Evolutionary conservation across 108 stramenopile species (phyloP).

Genomic region (Nitzschia sp.): DNA sequence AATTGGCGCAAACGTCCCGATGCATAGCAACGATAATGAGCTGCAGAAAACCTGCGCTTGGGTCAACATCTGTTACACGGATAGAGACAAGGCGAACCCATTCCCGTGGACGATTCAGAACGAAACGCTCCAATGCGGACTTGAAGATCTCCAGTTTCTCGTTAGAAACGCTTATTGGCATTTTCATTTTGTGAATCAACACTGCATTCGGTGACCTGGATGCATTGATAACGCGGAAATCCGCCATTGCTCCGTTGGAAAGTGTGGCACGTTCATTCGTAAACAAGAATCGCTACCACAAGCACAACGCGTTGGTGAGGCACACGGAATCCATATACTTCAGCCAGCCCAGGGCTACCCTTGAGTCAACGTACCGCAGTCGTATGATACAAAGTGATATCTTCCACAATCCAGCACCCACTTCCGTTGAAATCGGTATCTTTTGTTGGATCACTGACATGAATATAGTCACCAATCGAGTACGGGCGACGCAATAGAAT

Average conservation of each 20-base stretch:
- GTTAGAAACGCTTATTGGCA: conserved; percentile 58
- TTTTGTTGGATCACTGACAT: conserved; percentile 36
- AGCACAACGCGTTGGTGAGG: not conserved
- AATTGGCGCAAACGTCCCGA: conserved; percentile 41
- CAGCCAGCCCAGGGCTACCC: not conserved
- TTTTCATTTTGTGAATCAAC: conserved; percentile 52
- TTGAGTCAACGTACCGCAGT: conserved; percentile 26
- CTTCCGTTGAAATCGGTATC: conserved; percentile 46
- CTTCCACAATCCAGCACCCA: conserved; percentile 65
- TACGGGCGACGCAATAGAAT: conserved; percentile 48
- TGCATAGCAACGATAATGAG: conserved; percentile 45
- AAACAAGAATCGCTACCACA: conserved; percentile 25
- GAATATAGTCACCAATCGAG: conserved; percentile 68
- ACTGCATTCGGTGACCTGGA: conserved; percentile 58
- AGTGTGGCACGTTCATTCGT: conserved; percentile 77
- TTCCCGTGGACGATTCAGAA: conserved; percentile 56
- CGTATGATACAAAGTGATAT: conserved; percentile 64
- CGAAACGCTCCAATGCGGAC: conserved; percentile 50
- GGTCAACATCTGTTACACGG: conserved; percentile 49
- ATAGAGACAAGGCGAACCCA: conserved; percentile 56
- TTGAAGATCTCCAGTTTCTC: conserved; percentile 50
- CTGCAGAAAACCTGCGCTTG: conserved; percentile 65
- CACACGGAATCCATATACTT: not conserved
- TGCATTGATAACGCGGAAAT: conserved; percentile 64
- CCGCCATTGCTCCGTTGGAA: conserved; percentile 69